These are phyloP conservation scores for Ascocoryne sarcoides DNA, from an alignment of 2,329 filamentous ascomycete species.

Conservation along the genomic window DNA sequence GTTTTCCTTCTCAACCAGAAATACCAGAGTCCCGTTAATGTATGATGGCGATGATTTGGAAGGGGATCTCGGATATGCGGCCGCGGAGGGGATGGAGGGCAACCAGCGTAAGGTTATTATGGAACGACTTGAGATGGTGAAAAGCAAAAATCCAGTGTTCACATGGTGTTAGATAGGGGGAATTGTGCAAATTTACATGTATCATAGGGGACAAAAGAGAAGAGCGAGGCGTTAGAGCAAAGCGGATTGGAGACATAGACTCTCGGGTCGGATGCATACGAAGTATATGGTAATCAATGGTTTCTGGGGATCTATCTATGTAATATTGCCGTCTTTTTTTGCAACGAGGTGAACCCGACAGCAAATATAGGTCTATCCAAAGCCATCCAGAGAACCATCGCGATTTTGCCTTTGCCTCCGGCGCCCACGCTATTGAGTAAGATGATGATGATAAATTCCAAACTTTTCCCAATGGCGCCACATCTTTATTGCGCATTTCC, in stretches of 20 bases:
- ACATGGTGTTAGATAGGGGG: conserved; percentile 70
- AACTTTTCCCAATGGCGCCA: too few species aligned
- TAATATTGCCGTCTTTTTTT: too few species aligned
- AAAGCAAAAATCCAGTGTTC: conserved; percentile 91
- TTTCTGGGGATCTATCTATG: neutral
- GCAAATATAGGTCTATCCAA: too few species aligned
- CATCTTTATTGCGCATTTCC: too few species aligned
- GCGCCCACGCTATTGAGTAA: too few species aligned
- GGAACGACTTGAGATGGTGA: conserved; percentile 89
- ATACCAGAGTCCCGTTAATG: conserved; percentile 30
- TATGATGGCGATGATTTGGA: conserved; percentile 70
- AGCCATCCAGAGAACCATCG: too few species aligned
- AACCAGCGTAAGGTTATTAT: conserved; percentile 92
- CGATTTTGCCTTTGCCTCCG: too few species aligned
- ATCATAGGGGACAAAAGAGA: neutral
- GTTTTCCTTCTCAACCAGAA: conserved; percentile 33
- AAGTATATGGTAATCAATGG: neutral
- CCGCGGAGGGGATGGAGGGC: conserved; percentile 87
- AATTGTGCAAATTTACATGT: neutral
- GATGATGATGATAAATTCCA: too few species aligned
- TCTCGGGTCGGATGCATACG: neutral
- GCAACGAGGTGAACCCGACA: too few species aligned
- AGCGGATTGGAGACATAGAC: too few species aligned
- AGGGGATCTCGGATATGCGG: conserved; percentile 89
- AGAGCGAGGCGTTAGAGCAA: conserved; percentile 1